Evolutionary conservation across 1,284 basidiomycete species (phyloP), one percentile per base, ranked within the genome.

Genomic region (Pholiota adiposa): DNA sequence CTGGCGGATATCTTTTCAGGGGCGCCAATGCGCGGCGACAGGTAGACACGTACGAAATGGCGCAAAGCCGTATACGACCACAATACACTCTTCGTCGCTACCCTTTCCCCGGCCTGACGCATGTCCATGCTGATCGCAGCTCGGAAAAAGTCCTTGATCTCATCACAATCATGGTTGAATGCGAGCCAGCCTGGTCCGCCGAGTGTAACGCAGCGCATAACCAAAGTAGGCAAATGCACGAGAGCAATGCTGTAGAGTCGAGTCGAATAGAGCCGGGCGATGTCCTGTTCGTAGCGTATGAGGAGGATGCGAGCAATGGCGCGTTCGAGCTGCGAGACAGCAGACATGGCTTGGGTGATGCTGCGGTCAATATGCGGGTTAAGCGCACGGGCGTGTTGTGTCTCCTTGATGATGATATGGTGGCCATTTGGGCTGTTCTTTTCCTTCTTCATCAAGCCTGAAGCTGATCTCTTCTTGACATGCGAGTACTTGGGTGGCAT

Each of bases 11-110:
- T 60, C 56, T 53, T 53, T 59, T 60, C 46, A 58, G 43, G n/a
- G 51, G 51, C 27, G 53, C 36, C 29, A 21, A 14, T 12, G 59
- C 34, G 51, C 46, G 46, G 44, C 40, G 53, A 61, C 50, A 21
- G 43, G 59, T 60, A 62, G 56, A 60, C 59, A 77, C 83, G 69
- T 73, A 89, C 87, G 68, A 90, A 90, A 73, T 90, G 85, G 58
- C 88, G 74, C 23, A 90, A 74, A 33, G 87, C 87, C 1, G 87
- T 90, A 72, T 90, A 90, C 1, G 86, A 87, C 88, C 88, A 90
- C 55, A 90, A 73, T 9, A 89, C 85, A 66, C 86, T 88, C 77
- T 89, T 90, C 9, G 88, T 89, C 14, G 88, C 88, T 19, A 89
- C 87, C 25, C 88, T 80, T 63, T 90, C 88, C 12, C 88, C 88